These are phyloP conservation scores for Penicillium expansum DNA, from an alignment of 2,329 filamentous ascomycete species.

Conservation along the genomic window DNA sequence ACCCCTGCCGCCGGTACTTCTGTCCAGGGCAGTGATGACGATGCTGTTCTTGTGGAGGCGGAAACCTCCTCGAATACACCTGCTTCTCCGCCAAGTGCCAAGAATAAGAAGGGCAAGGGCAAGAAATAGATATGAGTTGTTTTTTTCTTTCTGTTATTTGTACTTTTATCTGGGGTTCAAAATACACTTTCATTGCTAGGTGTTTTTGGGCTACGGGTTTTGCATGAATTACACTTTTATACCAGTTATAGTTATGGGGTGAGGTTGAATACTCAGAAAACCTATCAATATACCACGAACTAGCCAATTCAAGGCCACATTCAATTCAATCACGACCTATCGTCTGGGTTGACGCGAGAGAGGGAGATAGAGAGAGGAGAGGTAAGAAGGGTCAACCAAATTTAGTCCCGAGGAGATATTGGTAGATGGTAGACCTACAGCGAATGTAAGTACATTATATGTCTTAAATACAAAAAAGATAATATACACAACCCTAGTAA, in stretches of 20 bases:
- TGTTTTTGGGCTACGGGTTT: neutral
- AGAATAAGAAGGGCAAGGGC: slow-evolving; percentile 48
- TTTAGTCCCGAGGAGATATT: no score
- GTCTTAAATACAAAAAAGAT: neutral
- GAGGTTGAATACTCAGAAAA: neutral
- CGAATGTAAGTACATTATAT: neutral
- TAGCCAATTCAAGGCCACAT: neutral
- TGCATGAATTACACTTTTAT: slow-evolving; percentile 1
- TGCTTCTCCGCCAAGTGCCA: slow-evolving; percentile 26
- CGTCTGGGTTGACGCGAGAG: no score
- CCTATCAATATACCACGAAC: neutral
- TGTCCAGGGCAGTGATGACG: slow-evolving; percentile 59
- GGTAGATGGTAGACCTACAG: neutral
- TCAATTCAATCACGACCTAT: no score
- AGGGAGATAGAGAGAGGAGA: no score
- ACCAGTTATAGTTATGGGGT: neutral
- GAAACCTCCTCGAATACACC: slow-evolving; percentile 44
- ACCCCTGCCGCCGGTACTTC: slow-evolving; percentile 35
- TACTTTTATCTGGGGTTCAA: slow-evolving; percentile 4
- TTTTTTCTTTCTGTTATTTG: slow-evolving; percentile 6
- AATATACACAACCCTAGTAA: slow-evolving; percentile 3
- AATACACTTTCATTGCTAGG: neutral
- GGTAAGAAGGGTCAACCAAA: neutral
- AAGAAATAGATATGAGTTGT: slow-evolving; percentile 41
- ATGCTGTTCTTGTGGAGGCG: slow-evolving; percentile 75